Evolutionary conservation across 2,329 filamentous ascomycete species (phyloP), one percentile per base, ranked within the genome.

Genomic region (Sporothrix brasiliensis): DNA sequence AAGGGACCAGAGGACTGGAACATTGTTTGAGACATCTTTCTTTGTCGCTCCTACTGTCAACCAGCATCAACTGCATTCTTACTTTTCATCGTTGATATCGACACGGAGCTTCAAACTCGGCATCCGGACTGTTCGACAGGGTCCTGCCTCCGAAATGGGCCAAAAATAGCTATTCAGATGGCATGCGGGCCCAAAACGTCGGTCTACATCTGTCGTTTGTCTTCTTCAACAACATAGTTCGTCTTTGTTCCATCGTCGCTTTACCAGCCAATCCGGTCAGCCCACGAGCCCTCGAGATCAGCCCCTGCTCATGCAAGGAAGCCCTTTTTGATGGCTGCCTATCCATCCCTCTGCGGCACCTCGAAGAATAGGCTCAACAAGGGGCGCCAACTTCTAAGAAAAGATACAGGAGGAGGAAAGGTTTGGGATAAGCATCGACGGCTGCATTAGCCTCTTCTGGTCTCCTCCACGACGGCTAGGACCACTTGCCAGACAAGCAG

Each of bases 361-460:
- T 58, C 41, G 50, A 47, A 65, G 39, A 34, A 66, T 13, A 50
- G 41, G 44, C 3, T 41, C 34, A 50, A 34, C 34, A 50, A 21
- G 41, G 41, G 6, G 58, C n/a, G 34, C 34, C 41, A 44, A 41
- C n/a, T n/a, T 44, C 56, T 61, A 44, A 61, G 34, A 27, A 63
- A 47, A 49, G 21, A 41, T n/a, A 30, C 13, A 30, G 21, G 16
- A 63, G 13, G 49, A 44, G 24, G n/a, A 39, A 61, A 14, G 16
- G 21, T 16, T 41, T n/a, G 56, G 56, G 41, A 63, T 30, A 49
- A 66, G 61, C 61, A 66, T 52, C 44, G 13, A 3, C 30, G 49
- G 60, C 47, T 63, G 60, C 60, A 63, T 63, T 63, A 66, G 61
- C 27, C 61, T 66, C 61, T 49, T 41, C 21, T 63, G 60, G 41